Evolutionary conservation across 441 rosid genomes (phyloP), one percentile per base, ranked within the genome.

Genomic region (Populus hybrid): DNA sequence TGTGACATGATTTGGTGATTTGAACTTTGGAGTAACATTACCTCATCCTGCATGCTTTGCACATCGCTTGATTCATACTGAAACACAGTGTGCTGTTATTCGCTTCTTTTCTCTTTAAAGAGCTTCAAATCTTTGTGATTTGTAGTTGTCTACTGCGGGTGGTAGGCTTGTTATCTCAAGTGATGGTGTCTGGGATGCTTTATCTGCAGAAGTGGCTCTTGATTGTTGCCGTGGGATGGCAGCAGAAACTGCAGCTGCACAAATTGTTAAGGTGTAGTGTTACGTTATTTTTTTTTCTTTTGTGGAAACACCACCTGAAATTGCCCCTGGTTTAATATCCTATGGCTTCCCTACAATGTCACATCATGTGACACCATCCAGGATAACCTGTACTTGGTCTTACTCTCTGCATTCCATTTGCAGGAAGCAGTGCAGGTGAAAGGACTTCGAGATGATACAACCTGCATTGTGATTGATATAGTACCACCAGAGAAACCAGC

Each of bases 141-240:
- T 92, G 86, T 90, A 97, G 99, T 81, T 94, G 85, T 93, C 98
- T 81, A 84, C 94, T 0, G 90, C 83, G 64, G 99, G 99, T 79
- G 99, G 99, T 73, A 86, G 99, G 82, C 87, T 96, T 79, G 88
- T 96, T 33, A 89, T 96, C 76, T 89, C 98, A 45, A 96, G 99
- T 86, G 99, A 96, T 69, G 99, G 99, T 83, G 99, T 96, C 74
- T 96, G 99, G 99, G 99, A 96, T 89, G 92, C 89, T 76, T 56
- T 96, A 74, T 88, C 88, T 69, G 97, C 97, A 6, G 99, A 96
- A 78, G 83, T 23, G 76, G 93, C 97, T 75, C 88, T 94, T 79
- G 95, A 91, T 72, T 96, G 99, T 84, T 93, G 94, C 77, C 96
- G 97, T 61, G 98, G 99, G 72, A 85, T 94, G 93, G 83, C 93